Evolutionary conservation across 2,329 filamentous ascomycete species (phyloP), one percentile per base, ranked within the genome.

Genomic region (Grosmannia clavigera): DNA sequence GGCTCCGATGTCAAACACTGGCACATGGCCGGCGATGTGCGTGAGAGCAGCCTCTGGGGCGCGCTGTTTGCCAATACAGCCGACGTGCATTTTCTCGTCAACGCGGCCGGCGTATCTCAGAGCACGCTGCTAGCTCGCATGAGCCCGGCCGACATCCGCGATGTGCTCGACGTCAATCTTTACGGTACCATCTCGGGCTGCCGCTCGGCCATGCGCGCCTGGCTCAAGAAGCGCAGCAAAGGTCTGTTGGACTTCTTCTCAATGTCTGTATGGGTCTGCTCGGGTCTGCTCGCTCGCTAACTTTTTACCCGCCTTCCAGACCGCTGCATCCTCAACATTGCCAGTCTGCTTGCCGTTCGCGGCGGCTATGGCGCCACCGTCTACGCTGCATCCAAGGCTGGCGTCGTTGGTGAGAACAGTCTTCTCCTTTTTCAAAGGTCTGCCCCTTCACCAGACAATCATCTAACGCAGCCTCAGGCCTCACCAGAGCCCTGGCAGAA

Each of bases 351-450:
- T 54, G 90, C 84, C 0, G 68, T 79, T 1, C 85, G 85, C 61
- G 86, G 84, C 0, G 87, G 86, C 0, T 76, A 76, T 2, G 91
- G 91, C 10, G 65, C 87, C 5, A 80, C 86, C 2, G 82, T 83
- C 0, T 95, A 94, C 68, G 85, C 87, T 5, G 88, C 90, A 3
- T 86, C 85, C 52, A 95, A 95, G 70, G 89, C 90, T 5, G 90
- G 89, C 2, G 74, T 95, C 1, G 71, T 94, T 19, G 87, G 87
- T 79, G 73, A 65, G 76, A 43, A 16, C n/a, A 31, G 7, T 1
- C 33, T 10, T 27, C 2, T 11, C 12, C 35, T 5, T 5, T 7
- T 31, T 3, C 31, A 31, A 7, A 31, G 7, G 35, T 3, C 14
- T 7, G 16, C 31, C 11, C 4, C 22, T 10, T 31, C 5, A 19